phyloP scores from a whole-genome alignment of 176 grass and related monocot genomes.

The Musa schizocarpa region DNA sequence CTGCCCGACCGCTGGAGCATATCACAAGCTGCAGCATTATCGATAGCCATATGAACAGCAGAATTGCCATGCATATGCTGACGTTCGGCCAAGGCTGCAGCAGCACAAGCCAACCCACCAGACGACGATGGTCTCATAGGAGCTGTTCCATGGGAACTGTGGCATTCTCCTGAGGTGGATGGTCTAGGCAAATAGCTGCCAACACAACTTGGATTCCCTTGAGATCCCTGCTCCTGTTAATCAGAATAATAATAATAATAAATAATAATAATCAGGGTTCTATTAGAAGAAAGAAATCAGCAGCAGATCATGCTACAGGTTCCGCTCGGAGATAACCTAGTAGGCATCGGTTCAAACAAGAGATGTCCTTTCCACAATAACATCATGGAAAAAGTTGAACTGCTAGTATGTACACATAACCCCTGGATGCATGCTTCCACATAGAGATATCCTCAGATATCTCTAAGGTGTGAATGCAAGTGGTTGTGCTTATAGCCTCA shows the following conservation, averaged over 20 bases:
- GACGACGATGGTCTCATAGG: slow-evolving; percentile 36
- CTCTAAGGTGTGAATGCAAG: no score
- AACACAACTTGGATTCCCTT: slow-evolving; percentile 23
- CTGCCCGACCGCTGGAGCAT: slow-evolving; percentile 23
- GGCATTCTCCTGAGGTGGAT: slow-evolving; percentile 13
- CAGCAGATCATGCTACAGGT: no score
- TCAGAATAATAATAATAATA: background rate
- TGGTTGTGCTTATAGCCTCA: no score
- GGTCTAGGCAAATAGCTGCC: slow-evolving; percentile 13
- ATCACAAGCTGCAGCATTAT: slow-evolving; percentile 18
- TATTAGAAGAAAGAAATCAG: no score
- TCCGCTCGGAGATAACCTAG: no score
- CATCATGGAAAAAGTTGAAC: no score
- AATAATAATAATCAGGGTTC: background rate
- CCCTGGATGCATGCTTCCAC: no score
- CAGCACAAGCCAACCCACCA: slow-evolving; percentile 53
- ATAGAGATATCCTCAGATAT: no score
- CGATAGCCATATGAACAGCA: background rate
- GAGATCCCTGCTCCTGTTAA: slow-evolving; percentile 61
- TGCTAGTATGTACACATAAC: no score
- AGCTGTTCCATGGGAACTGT: background rate
- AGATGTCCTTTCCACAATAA: no score
- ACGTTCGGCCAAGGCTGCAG: slow-evolving; percentile 68
- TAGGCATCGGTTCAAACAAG: no score
- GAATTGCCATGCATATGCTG: slow-evolving; percentile 44